Evolutionary conservation across 2,329 filamentous ascomycete genomes (phyloP), one percentile per base, ranked within the genome.

Genomic region (Fulvia fulva): DNA sequence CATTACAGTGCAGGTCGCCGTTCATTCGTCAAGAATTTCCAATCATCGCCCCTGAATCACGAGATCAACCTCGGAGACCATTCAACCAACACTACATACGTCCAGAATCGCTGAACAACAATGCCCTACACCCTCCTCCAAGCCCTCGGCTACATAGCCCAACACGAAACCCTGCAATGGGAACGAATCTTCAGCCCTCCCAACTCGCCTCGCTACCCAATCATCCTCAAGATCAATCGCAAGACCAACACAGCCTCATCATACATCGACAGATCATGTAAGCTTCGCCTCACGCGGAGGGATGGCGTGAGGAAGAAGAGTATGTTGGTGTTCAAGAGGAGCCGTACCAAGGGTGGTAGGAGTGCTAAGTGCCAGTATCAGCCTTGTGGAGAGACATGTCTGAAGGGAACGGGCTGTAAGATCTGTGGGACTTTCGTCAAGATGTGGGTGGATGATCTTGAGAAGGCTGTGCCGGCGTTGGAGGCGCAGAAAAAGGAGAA

Each of bases 51-150:
- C 16, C 14, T 7, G 37, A 6, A 14, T 4, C 37, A 41, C n/a
- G 3, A 7, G n/a, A n/a, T n/a, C 14, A 7, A 19, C 37, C 14
- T 7, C 34, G 6, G 16, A 34, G 30, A 34, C 30, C 30, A 34
- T 3, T 11, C 30, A 11, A 34, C 30, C 30, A 34, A 8, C 30
- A 34, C 30, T 14, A 34, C 61, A 11, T 14, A 9, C 30, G 16
- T 3, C 8, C 30, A 34, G 6, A 14, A 34, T 34, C 30, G 16
- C 8, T 9, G n/a, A 41, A 19, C 19, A 32, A 26, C 22, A 12
- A 57, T 53, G 21, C 43, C 26, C 22, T 53, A 34, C 55, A 57
- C 49, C 49, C 49, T 53, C 34, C 55, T 52, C 46, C 55, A 51
- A 53, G 14, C 46, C 55, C 55, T 53, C 28, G 43, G 26, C 37